Percentiles rank a stretch among this genome's conserved stretches.
phyloP scores from a whole-genome alignment of 2,329 filamentous ascomycete species.

The Septoria linicola region DNA sequence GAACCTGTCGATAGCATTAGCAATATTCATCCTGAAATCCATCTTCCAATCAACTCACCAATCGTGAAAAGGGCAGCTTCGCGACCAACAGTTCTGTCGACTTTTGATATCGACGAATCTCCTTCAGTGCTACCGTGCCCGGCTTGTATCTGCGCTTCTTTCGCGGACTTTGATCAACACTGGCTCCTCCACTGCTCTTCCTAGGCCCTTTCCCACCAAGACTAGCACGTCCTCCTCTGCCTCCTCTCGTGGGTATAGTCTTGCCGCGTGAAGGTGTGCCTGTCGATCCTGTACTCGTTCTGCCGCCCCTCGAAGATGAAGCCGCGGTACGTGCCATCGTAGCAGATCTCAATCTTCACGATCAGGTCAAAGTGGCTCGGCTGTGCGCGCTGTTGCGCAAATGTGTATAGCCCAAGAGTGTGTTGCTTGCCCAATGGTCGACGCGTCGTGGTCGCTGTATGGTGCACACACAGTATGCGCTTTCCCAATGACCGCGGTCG shows the following conservation, averaged over 20 bases:
- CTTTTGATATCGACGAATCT: conserved; percentile 98
- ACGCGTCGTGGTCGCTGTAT: conserved; percentile 3
- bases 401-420: not conserved
- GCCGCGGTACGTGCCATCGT: conserved; percentile 17
- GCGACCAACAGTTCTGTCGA: conserved; percentile 92
- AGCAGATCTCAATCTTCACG: not conserved
- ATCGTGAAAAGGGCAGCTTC: conserved; percentile 96
- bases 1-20: conserved; percentile 50
- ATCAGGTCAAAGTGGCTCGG: not conserved
- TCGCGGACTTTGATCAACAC: conserved; percentile 22
- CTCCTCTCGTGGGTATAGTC: conserved; percentile 26
- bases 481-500: not conserved
- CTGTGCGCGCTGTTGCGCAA: not conserved
- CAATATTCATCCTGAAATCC: too few relatives aligned
- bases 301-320: conserved; percentile 12
- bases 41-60: conserved; percentile 52
- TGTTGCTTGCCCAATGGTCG: not conserved
- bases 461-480: not conserved
- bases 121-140: conserved; percentile 91
- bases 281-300: conserved; percentile 15
- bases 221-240: conserved; percentile 30
- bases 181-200: conserved; percentile 17
- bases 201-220: conserved; percentile 26
- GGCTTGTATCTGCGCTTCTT: conserved; percentile 45
- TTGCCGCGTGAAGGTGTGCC: conserved; percentile 10